Conservation (phyloP, 2,329 filamentous ascomycete species). For the Diaporthe velutina region DNA sequence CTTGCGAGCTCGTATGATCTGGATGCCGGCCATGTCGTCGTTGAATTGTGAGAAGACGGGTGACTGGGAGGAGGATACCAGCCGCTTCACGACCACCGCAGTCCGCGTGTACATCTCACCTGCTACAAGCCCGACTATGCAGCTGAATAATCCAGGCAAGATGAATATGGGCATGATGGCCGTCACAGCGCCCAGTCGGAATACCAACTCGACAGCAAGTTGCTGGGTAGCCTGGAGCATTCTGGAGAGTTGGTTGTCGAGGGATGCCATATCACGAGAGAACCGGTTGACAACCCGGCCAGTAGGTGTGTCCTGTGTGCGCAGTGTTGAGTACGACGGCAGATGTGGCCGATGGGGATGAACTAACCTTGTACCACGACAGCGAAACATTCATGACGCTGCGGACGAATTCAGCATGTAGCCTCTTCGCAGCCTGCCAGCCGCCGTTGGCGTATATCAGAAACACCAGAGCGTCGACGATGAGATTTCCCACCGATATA, state of each 20-base stretch:
- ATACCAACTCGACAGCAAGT: slow-evolving; percentile 49
- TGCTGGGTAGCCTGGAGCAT: slow-evolving; percentile 60
- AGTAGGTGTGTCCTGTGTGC: slow-evolving; percentile 47
- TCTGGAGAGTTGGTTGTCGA: slow-evolving; percentile 62
- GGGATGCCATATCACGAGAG: slow-evolving; percentile 61
- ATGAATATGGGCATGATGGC: slow-evolving; percentile 60
- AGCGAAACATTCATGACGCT: slow-evolving; percentile 67
- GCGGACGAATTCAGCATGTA: slow-evolving; percentile 66
- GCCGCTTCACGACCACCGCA: slow-evolving; percentile 56
- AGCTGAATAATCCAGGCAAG: slow-evolving; percentile 55
- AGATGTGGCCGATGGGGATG: too few species aligned
- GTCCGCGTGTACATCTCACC: slow-evolving; percentile 61
- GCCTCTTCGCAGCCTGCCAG: slow-evolving; percentile 66
- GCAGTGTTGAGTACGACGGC: not conserved
- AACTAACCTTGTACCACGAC: slow-evolving; percentile 64
- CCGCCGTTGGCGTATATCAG: slow-evolving; percentile 66
- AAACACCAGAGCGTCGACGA: slow-evolving; percentile 57
- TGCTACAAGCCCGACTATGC: slow-evolving; percentile 52
- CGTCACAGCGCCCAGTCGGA: slow-evolving; percentile 55
- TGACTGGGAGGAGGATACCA: slow-evolving; percentile 57
- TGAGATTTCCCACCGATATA: slow-evolving; percentile 57
- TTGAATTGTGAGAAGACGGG: slow-evolving; percentile 70
- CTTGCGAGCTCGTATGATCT: slow-evolving; percentile 60
- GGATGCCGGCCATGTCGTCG: slow-evolving; percentile 47
- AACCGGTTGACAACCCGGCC: slow-evolving; percentile 51